Evolutionary conservation across 805 yeast genomes (phyloP).

Genomic region (Metschnikowia cerradonensis): DNA sequence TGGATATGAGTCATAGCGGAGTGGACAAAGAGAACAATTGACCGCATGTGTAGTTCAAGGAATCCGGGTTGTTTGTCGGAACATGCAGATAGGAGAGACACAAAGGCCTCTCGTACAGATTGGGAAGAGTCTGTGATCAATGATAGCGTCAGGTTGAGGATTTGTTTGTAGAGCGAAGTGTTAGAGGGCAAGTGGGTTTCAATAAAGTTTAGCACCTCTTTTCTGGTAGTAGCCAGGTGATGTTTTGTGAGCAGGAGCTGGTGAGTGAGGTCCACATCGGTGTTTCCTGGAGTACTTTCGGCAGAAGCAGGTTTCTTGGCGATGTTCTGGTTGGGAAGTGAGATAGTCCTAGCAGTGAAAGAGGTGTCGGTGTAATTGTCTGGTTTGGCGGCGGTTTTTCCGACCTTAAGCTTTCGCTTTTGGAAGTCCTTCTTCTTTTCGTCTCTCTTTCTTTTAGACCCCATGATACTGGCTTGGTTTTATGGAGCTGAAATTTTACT

Average conservation of each 20-base stretch:
- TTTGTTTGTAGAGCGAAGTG: constrained; percentile 51
- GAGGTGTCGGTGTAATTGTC: constrained; percentile 82
- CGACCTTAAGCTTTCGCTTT: constrained; percentile 81
- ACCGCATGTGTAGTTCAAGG: constrained; percentile 55
- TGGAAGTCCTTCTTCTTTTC: constrained; percentile 71
- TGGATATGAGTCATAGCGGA: constrained; percentile 93
- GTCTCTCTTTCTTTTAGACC: constrained; percentile 53
- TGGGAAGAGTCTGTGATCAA: constrained; percentile 63
- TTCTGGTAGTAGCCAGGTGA: constrained; percentile 65
- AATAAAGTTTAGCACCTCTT: constrained; percentile 59
- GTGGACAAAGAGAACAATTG: constrained; percentile 67
- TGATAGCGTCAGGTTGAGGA: constrained; percentile 57
- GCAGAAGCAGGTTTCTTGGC: constrained; percentile 17
- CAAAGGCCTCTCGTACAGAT: constrained; percentile 58
- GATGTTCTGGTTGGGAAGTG: constrained; percentile 44
- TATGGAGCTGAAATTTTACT: neutral
- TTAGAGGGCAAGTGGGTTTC: constrained; percentile 50
- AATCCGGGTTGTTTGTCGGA: constrained; percentile 50
- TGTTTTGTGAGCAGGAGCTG: constrained; percentile 70
- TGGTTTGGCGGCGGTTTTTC: constrained; percentile 70
- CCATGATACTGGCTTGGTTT: constrained; percentile 20
- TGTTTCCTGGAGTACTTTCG: constrained; percentile 11
- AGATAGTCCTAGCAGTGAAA: constrained; percentile 63
- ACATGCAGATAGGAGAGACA: constrained; percentile 45
- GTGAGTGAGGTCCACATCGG: constrained; percentile 50